Percentiles rank a stretch among this genome's conserved stretches.
Evolutionary conservation across 2,329 filamentous ascomycete genomes (phyloP).

Genomic region (Talaromyces verruculosus): DNA sequence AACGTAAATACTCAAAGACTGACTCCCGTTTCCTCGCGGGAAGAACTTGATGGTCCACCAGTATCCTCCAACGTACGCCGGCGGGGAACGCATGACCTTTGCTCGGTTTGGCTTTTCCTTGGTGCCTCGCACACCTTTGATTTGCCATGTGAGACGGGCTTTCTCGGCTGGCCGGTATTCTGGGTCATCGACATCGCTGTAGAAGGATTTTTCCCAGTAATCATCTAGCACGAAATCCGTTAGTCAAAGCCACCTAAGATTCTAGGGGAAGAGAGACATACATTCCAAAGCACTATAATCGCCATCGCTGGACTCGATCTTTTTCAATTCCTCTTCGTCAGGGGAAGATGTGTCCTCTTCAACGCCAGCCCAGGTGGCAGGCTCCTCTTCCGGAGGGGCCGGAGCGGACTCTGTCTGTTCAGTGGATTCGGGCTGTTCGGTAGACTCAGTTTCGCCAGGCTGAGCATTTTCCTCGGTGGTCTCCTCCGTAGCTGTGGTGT

Average conservation of each 20-base stretch:
- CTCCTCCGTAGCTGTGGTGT: neutral
- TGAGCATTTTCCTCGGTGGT: conserved; percentile 9
- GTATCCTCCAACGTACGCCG: conserved; percentile 57
- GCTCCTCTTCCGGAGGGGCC: conserved; percentile 31
- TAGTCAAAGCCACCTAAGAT: neutral
- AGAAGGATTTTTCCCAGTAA: conserved; percentile 60
- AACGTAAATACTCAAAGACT: conserved; percentile 60
- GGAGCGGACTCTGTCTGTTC: conserved; percentile 21
- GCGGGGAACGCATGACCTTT: conserved; percentile 58
- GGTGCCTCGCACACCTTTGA: conserved; percentile 61
- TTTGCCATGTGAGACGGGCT: conserved; percentile 59
- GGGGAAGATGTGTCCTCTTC: conserved; percentile 58
- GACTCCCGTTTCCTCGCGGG: conserved; percentile 60
- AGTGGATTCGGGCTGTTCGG: conserved; percentile 2
- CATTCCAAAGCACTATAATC: conserved; percentile 57
- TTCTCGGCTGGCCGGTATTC: conserved; percentile 56
- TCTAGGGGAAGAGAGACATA: conserved; percentile 27
- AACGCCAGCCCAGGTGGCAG: conserved; percentile 54
- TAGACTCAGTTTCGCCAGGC: conserved; percentile 18
- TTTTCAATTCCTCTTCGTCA: conserved; percentile 58
- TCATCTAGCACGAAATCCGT: conserved; percentile 39
- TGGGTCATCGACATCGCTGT: conserved; percentile 57
- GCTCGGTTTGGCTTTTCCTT: conserved; percentile 60
- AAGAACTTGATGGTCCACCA: conserved; percentile 68
- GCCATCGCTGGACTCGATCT: conserved; percentile 53